Evolutionary conservation across 106 monocot genomes (phyloP), one percentile per base, ranked within the genome.

Genomic region (Chionographis japonica): DNA sequence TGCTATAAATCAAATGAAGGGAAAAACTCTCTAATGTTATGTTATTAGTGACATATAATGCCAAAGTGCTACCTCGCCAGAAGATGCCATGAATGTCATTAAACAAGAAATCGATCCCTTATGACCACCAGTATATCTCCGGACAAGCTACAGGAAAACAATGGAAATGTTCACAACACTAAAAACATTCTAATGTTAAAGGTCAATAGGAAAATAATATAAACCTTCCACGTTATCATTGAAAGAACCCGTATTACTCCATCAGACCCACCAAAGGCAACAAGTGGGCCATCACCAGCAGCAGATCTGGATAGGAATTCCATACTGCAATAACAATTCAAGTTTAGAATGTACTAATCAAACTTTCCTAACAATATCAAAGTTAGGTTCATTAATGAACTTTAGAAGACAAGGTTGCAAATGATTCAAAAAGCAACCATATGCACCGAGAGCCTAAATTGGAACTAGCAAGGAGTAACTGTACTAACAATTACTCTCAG

Each of bases 201-300:
- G 19, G 46, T 39, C 11, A 46, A 37, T 54, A 9, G 56, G 19
- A 54, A 71, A 69, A 2, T 27, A 15, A 15, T 54, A 42, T 11
- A 58, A 77, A 97, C 97, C 97, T 97, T 97, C 97, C 97, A 97
- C 41, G 89, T 83, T 79, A 97, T 80, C 97, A 97, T 97, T 61
- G 97, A 97, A 63, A 97, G 86, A 63, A 97, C 92, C 81, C 97
- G 83, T 74, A 97, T 92, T 61, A 97, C 84, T 40, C 97, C 97
- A 81, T 97, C 97, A 74, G 97, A 97, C 67, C 75, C 67, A 63
- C 97, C 97, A 83, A 97, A 97, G 11, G 92, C 97, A 76, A 97
- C 92, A 70, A 97, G 80, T 60, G 97, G 92, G 39, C 74, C 80
- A 78, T 97, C 97, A 68, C 84, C 84, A 74, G 76, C 68, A 72